Evolutionary conservation across 768 basidiomycete genomes (phyloP).

Genomic region (Kwoniella shandongensis): DNA sequence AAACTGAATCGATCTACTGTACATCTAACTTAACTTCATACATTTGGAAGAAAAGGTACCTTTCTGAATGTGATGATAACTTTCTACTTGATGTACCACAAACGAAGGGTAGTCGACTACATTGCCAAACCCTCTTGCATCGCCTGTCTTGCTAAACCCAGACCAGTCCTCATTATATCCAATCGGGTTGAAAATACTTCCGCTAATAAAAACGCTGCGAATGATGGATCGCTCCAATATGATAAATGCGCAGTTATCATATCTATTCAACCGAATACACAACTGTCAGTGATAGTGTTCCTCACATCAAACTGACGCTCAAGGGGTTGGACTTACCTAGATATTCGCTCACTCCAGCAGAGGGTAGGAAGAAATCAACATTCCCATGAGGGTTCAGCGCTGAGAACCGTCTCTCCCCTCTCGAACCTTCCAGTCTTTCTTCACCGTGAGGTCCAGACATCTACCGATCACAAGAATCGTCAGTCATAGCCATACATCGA

Average conservation of each 20-base stretch:
- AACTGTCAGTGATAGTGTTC: slow-evolving; percentile 4
- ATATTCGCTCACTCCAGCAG: slow-evolving; percentile 56
- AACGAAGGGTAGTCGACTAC: too few relatives aligned
- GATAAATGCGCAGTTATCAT: slow-evolving; percentile 54
- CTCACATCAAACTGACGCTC: background rate
- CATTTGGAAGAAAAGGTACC: too few relatives aligned
- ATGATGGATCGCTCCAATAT: slow-evolving; percentile 55
- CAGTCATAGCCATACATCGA: background rate
- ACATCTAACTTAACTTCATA: too few relatives aligned
- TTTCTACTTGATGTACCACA: too few relatives aligned
- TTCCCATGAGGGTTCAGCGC: slow-evolving; percentile 58
- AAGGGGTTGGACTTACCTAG: slow-evolving; percentile 47
- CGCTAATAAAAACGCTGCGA: slow-evolving; percentile 55
- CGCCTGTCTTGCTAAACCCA: slow-evolving; percentile 47
- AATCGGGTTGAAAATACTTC: slow-evolving; percentile 54
- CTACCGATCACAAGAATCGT: slow-evolving; percentile 15
- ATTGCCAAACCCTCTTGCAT: slow-evolving; percentile 32
- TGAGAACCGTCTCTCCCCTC: slow-evolving; percentile 54
- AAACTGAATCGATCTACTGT: too few relatives aligned
- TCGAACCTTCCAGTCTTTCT: slow-evolving; percentile 49
- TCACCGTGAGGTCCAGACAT: slow-evolving; percentile 51
- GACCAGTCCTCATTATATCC: slow-evolving; percentile 54
- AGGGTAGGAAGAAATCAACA: slow-evolving; percentile 56
- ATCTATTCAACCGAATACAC: slow-evolving; percentile 33
- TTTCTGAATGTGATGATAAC: too few relatives aligned